These are phyloP conservation scores for Pogostemon cablin DNA, from an alignment of 257 asterid species.

Conservation along the genomic window DNA sequence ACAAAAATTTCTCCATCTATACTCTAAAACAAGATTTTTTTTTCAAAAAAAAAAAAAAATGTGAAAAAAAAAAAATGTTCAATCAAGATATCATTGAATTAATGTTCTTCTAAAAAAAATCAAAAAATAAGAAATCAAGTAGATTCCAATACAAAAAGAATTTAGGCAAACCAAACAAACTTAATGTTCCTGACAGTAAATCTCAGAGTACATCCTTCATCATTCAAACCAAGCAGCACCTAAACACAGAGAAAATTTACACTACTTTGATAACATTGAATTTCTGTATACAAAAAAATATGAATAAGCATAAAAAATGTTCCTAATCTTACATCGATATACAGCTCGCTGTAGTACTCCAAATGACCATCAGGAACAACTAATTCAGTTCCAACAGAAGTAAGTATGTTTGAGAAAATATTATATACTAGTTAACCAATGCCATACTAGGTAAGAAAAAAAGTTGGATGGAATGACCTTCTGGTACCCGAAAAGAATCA, in stretches of 20 bases:
- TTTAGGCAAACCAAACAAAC: no score
- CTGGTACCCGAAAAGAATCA: background rate
- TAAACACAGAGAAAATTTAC: background rate
- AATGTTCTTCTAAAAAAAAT: no score
- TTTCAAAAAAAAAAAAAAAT: no score
- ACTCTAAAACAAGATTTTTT: no score
- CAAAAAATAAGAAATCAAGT: no score
- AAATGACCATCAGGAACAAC: background rate
- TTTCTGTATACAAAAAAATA: constrained; percentile 6
- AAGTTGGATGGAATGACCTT: constrained; percentile 3
- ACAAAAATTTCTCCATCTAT: no score
- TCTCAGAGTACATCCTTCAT: no score
- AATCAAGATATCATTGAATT: no score
- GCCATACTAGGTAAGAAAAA: background rate
- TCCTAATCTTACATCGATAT: constrained; percentile 9
- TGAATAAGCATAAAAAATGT: constrained; percentile 15
- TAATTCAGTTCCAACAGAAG: constrained; percentile 18
- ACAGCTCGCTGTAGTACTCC: background rate
- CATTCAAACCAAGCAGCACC: background rate
- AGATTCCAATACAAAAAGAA: no score
- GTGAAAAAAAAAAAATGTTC: no score
- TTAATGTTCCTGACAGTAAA: no score
- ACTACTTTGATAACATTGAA: background rate
- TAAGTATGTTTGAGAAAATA: background rate
- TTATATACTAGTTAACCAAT: background rate